These are phyloP conservation scores for Zopfia rhizophila DNA, from an alignment of 2,329 filamentous ascomycete species.

Conservation along the genomic window DNA sequence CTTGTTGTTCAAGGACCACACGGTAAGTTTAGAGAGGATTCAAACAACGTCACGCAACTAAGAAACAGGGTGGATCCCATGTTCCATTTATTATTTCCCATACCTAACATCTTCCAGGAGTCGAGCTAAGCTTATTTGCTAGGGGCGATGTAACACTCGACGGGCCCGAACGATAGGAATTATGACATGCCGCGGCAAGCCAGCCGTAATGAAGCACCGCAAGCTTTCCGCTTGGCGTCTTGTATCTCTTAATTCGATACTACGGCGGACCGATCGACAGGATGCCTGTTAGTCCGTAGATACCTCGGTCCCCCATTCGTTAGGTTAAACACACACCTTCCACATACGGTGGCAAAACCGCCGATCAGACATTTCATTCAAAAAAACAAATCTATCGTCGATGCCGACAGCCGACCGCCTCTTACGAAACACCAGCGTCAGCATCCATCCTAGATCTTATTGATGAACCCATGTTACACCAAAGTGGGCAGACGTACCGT, in stretches of 20 bases:
- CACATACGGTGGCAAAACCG: too few relatives aligned
- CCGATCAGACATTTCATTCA: too few relatives aligned
- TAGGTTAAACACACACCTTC: conserved; percentile 30
- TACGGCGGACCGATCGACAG: too few relatives aligned
- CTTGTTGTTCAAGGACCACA: neutral
- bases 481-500: too few relatives aligned
- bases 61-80: too few relatives aligned
- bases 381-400: conserved; percentile 15
- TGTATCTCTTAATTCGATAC: too few relatives aligned
- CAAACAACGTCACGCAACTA: too few relatives aligned
- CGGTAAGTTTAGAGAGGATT: neutral
- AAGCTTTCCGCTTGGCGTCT: conserved; percentile 42
- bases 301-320: conserved; percentile 2
- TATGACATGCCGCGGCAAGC: conserved; percentile 32
- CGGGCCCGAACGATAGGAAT: conserved; percentile 27
- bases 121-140: conserved; percentile 1
- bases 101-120: too few relatives aligned
- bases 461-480: too few relatives aligned
- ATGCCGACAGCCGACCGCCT: conserved; percentile 4
- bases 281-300: conserved; percentile 6
- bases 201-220: conserved; percentile 32
- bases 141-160: conserved; percentile 18
- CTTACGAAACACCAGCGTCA: too few relatives aligned
- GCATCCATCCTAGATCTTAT: too few relatives aligned
- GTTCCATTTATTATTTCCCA: too few relatives aligned